Conservation (phyloP, 305 asterid genomes). For the Rubia tinctorum region DNA sequence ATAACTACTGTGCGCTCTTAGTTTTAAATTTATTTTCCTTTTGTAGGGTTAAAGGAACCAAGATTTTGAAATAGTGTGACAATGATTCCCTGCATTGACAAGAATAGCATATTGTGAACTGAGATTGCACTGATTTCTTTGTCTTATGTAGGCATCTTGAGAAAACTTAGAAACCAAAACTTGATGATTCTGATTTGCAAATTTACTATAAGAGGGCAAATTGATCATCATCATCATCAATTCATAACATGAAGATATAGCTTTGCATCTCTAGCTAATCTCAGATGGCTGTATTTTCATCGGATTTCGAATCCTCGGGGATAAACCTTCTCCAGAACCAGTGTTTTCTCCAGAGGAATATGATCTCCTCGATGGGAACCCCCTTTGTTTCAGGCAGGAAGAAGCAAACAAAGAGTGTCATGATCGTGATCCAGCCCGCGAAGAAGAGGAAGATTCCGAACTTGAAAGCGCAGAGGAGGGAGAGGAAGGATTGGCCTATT, state of each 20-base stretch:
- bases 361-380: conserved; percentile 89
- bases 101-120: no score
- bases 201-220: neutral
- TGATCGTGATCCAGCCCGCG: conserved; percentile 73
- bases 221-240: neutral
- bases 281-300: conserved; percentile 7
- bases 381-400: conserved; percentile 96
- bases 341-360: conserved; percentile 74
- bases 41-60: no score
- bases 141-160: no score
- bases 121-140: no score
- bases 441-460: conserved; percentile 90
- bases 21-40: no score
- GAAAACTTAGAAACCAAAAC: neutral
- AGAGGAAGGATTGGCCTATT: conserved; percentile 75
- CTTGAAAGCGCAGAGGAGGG: conserved; percentile 78
- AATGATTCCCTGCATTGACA: no score
- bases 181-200: neutral
- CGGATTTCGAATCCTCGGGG: conserved; percentile 7
- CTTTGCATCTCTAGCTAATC: neutral
- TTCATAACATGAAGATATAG: no score
- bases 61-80: no score
- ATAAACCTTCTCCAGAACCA: conserved; percentile 89
- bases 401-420: conserved; percentile 70
- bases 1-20: no score